Evolutionary conservation across 306 rosid genomes (phyloP).

Genomic region (Canavalia ensiformis): DNA sequence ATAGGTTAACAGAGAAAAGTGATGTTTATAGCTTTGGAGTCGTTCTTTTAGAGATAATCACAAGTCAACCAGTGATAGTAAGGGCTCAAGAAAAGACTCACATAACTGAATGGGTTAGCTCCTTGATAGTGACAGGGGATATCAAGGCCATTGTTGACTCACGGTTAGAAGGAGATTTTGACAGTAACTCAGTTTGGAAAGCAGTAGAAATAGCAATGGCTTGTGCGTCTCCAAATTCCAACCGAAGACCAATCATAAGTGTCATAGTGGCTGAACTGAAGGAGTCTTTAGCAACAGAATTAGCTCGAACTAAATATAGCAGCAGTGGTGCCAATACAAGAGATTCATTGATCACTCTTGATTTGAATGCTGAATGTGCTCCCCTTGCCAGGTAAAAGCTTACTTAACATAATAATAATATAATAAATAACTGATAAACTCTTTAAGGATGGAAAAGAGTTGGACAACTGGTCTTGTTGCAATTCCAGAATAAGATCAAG

Average conservation of each 20-base stretch:
- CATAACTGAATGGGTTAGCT: conserved; percentile 56
- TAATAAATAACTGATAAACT: no score
- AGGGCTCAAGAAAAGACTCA: conserved; percentile 44
- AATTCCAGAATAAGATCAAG: no score
- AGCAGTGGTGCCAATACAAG: background rate
- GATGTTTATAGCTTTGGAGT: conserved; percentile 71
- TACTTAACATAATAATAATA: no score
- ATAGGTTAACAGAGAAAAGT: conserved; percentile 60
- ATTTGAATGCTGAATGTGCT: background rate
- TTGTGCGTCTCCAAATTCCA: conserved; percentile 48
- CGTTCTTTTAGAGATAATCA: conserved; percentile 61
- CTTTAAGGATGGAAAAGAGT: no score
- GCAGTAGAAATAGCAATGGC: conserved; percentile 56
- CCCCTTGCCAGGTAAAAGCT: conserved; percentile 27
- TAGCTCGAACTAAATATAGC: background rate
- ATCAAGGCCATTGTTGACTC: conserved; percentile 53
- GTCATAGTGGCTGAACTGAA: conserved; percentile 46
- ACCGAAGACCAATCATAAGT: conserved; percentile 56
- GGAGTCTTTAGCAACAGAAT: conserved; percentile 46
- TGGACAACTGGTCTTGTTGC: no score
- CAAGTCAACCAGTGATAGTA: conserved; percentile 46
- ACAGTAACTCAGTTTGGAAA: conserved; percentile 56
- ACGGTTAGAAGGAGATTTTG: conserved; percentile 44
- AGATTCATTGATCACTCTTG: background rate
- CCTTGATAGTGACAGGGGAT: conserved; percentile 46